Evolutionary conservation across 2,329 filamentous ascomycete species (phyloP).

Genomic region (Colletotrichum sublineola): DNA sequence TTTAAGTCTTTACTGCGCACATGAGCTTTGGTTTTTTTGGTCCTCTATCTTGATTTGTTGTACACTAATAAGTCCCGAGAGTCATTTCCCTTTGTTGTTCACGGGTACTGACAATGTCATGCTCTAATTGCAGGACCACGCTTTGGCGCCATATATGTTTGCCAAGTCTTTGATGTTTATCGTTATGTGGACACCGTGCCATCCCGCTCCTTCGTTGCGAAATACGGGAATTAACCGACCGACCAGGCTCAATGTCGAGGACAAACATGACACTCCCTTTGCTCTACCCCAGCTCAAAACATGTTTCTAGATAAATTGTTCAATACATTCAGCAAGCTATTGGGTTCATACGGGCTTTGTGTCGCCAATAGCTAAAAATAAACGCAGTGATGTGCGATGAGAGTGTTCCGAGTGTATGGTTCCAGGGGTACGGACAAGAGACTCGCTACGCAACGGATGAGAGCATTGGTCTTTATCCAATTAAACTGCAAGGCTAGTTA

Average conservation of each 20-base stretch:
- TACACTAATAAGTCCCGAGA: too few species aligned
- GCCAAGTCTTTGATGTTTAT: neutral
- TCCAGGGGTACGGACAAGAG: neutral
- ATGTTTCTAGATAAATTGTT: neutral
- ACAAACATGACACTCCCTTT: too few species aligned
- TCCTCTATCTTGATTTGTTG: neutral
- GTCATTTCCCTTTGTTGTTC: neutral
- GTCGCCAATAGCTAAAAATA: neutral
- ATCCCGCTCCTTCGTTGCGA: neutral
- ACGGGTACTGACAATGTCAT: neutral
- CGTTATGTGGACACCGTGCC: neutral
- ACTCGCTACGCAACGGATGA: neutral
- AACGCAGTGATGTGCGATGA: neutral
- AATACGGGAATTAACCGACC: neutral
- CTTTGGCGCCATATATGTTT: too few species aligned
- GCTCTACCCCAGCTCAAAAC: neutral
- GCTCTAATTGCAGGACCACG: too few species aligned
- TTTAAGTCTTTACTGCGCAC: neutral
- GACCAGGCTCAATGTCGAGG: neutral
- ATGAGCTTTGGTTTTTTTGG: constrained; percentile 16
- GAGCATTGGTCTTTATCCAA: neutral
- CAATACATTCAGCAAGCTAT: neutral
- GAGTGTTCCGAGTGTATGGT: neutral
- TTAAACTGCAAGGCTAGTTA: too few species aligned
- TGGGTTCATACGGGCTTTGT: too few species aligned